Evolutionary conservation across 2,329 filamentous ascomycete genomes (phyloP), one percentile per base, ranked within the genome.

Genomic region (Penicillium sp.): DNA sequence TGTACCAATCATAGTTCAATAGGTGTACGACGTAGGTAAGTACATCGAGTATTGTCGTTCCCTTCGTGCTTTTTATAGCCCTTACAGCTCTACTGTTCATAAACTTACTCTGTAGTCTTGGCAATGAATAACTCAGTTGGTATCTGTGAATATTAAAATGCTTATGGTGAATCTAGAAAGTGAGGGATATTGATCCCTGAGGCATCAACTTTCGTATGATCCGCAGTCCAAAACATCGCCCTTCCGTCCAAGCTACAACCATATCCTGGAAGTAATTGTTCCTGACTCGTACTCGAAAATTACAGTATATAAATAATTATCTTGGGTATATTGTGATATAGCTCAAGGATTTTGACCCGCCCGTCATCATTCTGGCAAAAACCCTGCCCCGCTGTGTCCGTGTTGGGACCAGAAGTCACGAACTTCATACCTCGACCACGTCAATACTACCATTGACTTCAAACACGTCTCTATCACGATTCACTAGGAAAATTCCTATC

Each of bases 321-420:
- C 4, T 23, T 23, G 19, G 6, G 6, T 38, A 27, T 17, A 39
- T 21, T 6, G 17, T 6, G 29, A 45, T 31, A 41, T 49, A 41
- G 12, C 27, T 12, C 27, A 15, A 15, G 12, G 7, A 21, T 31
- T 49, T 7, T 8, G 4, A 33, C 13, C 23, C 13, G 25, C 17
- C 35, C 23, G 41, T 17, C 54, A 47, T 39, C 55, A 65, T 59
- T 33, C 57, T 65, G 61, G 53, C 57, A 50, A 39, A 41, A 42
- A 19, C 23, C 25, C 36, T 49, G 19, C 31, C 43, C n/a, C 23
- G 50, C 27, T 43, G 47, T 35, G 61, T 62, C 53, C 59, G 49
- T 13, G 48, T 58, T 35, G 50, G 59, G 51, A 51, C 53, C 36
- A 53, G 52, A 54, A 57, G 43, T 51, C 50, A 35, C 23, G 23